Evolutionary conservation across 1,139 yeast genomes (phyloP).

Genomic region (Scheffersomyces stambukii): DNA sequence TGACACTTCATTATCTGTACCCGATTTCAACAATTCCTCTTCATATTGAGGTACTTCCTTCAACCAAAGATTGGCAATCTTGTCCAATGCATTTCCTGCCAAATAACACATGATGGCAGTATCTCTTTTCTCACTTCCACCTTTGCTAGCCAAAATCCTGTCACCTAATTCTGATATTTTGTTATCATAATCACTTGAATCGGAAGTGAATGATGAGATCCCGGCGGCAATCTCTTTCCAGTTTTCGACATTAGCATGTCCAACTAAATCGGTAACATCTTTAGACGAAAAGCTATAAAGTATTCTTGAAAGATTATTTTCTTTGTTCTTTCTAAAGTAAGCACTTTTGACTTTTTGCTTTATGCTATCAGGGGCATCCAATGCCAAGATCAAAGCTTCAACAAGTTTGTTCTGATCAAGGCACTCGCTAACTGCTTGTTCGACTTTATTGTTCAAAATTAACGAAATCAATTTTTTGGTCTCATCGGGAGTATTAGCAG

Average conservation of each 20-base stretch:
- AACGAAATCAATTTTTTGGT: conserved; percentile 51
- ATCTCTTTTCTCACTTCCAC: conserved; percentile 39
- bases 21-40: conserved; percentile 40
- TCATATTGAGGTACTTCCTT: conserved; percentile 66
- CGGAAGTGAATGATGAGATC: conserved; percentile 53
- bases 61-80: conserved; percentile 80
- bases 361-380: conserved; percentile 61
- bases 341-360: conserved; percentile 68
- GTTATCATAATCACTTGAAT: conserved; percentile 43
- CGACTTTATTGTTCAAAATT: conserved; percentile 59
- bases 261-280: conserved; percentile 68
- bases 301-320: conserved; percentile 65
- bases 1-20: conserved; percentile 27
- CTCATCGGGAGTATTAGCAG: conserved; percentile 15
- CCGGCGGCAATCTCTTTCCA: conserved; percentile 85
- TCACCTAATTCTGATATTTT: conserved; percentile 73
- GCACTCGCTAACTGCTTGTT: conserved; percentile 65
- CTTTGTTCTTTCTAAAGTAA: conserved; percentile 59
- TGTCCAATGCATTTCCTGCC: conserved; percentile 78
- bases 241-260: conserved; percentile 68
- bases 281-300: conserved; percentile 60
- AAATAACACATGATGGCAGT: conserved; percentile 76
- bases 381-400: conserved; percentile 81
- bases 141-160: conserved; percentile 37
- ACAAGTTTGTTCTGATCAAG: conserved; percentile 58